Percentiles rank a stretch among this genome's conserved stretches.
Evolutionary conservation across 306 rosid species (phyloP).

Genomic region (Styphnolobium japonicum): DNA sequence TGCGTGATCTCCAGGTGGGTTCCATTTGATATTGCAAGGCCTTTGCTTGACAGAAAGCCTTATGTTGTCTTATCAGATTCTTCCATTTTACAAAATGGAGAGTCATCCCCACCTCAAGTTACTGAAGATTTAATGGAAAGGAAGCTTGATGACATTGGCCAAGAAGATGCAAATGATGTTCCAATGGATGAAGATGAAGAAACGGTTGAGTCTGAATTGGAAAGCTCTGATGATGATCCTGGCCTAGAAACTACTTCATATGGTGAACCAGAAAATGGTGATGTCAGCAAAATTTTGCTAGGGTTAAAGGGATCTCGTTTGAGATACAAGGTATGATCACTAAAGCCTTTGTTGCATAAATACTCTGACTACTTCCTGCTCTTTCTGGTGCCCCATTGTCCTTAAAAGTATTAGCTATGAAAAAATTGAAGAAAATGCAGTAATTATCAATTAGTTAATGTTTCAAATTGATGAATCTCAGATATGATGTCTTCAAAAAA

Average conservation of each 20-base stretch:
- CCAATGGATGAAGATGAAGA: slow-evolving; percentile 59
- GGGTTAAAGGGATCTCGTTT: slow-evolving; percentile 51
- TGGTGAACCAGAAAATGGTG: slow-evolving; percentile 41
- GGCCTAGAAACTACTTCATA: slow-evolving; percentile 36
- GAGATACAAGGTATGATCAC: slow-evolving; percentile 67
- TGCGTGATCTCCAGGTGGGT: slow-evolving; percentile 72
- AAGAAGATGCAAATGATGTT: slow-evolving; percentile 57
- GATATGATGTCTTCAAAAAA: background rate
- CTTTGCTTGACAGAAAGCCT: slow-evolving; percentile 67
- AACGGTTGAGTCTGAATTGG: slow-evolving; percentile 43
- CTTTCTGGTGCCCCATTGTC: background rate
- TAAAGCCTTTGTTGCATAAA: slow-evolving; percentile 2
- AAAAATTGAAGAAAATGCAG: slow-evolving; percentile 12
- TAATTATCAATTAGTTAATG: background rate
- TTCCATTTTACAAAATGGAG: slow-evolving; percentile 54
- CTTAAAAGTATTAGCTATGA: slow-evolving; percentile 2
- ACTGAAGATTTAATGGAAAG: slow-evolving; percentile 44
- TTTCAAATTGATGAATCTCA: background rate
- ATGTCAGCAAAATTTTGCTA: slow-evolving; percentile 51
- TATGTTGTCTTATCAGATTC: slow-evolving; percentile 78
- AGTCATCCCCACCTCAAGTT: slow-evolving; percentile 35
- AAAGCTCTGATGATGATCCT: slow-evolving; percentile 62
- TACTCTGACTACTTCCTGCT: background rate
- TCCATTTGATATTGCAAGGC: slow-evolving; percentile 65
- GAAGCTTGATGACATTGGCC: slow-evolving; percentile 40